Evolutionary conservation across 2,329 filamentous ascomycete species (phyloP).

Genomic region (Dactylellina haptotyla): DNA sequence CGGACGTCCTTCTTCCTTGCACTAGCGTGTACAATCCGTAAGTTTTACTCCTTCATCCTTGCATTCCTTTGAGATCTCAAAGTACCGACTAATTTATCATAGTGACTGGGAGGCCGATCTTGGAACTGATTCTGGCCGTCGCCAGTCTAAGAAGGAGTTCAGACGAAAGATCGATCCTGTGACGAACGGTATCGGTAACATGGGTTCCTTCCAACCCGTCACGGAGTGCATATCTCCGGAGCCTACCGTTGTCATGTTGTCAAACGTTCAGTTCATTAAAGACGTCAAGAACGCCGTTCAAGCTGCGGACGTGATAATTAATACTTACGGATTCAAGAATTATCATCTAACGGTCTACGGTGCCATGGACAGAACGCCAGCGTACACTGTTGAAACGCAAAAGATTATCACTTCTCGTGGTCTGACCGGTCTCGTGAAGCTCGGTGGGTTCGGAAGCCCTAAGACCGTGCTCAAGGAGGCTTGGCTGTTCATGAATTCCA

Average conservation of each 20-base stretch:
- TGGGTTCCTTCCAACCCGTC: slow-evolving; percentile 71
- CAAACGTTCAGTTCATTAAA: slow-evolving; percentile 70
- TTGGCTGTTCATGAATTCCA: slow-evolving; percentile 70
- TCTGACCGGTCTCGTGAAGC: slow-evolving; percentile 65
- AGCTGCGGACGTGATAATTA: slow-evolving; percentile 73
- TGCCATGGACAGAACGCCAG: slow-evolving; percentile 71
- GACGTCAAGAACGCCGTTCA: slow-evolving; percentile 73
- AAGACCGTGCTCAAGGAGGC: slow-evolving; percentile 68
- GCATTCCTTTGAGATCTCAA: background rate
- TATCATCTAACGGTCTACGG: slow-evolving; percentile 73
- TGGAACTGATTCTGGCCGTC: slow-evolving; percentile 68
- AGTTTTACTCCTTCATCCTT: slow-evolving; percentile 17
- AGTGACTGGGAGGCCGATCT: slow-evolving; percentile 71
- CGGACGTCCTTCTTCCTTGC: slow-evolving; percentile 70
- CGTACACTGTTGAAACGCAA: slow-evolving; percentile 70
- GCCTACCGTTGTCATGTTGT: slow-evolving; percentile 74
- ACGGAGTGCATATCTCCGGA: slow-evolving; percentile 69
- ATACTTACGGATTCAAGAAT: slow-evolving; percentile 73
- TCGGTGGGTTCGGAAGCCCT: slow-evolving; percentile 69
- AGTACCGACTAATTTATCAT: background rate
- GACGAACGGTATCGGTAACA: slow-evolving; percentile 73
- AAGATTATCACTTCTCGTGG: slow-evolving; percentile 69
- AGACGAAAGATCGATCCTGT: slow-evolving; percentile 72
- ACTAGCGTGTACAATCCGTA: slow-evolving; percentile 71
- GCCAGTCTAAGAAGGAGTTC: slow-evolving; percentile 70